Evolutionary conservation across 2,329 filamentous ascomycete species (phyloP).

Genomic region (Neopestalotiopsis clavispora): DNA sequence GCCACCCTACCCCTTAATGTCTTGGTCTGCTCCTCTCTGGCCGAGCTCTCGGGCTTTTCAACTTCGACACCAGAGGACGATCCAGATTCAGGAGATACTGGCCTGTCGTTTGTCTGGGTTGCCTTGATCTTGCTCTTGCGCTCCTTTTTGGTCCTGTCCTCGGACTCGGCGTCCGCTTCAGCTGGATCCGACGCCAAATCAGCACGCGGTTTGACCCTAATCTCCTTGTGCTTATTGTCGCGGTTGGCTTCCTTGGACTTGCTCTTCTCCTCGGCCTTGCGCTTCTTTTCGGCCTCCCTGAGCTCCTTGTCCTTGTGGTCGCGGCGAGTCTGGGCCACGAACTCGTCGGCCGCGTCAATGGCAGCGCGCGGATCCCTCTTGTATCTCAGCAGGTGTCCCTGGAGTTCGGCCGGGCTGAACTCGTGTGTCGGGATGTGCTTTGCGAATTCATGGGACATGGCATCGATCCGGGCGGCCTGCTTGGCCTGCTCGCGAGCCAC

Average conservation of each 20-base stretch:
- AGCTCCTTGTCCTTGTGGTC: constrained; percentile 40
- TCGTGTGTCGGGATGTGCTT: constrained; percentile 55
- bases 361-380: constrained; percentile 57
- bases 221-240: constrained; percentile 44
- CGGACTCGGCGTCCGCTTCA: neutral
- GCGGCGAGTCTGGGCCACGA: constrained; percentile 54
- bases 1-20: neutral
- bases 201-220: constrained; percentile 34
- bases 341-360: constrained; percentile 50
- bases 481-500: constrained; percentile 38
- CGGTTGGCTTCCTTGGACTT: constrained; percentile 39
- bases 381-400: constrained; percentile 61
- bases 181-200: constrained; percentile 7
- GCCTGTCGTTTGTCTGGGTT: neutral
- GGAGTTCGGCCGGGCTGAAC: constrained; percentile 66
- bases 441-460: constrained; percentile 54
- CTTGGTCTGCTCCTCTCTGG: neutral
- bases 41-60: neutral
- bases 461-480: constrained; percentile 45
- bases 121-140: neutral
- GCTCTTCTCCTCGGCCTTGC: constrained; percentile 32
- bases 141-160: constrained; percentile 2
- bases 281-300: constrained; percentile 37
- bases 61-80: neutral
- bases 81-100: neutral